Conservation (phyloP, 164 flowering plant genomes). For the Sextonia rubra region DNA sequence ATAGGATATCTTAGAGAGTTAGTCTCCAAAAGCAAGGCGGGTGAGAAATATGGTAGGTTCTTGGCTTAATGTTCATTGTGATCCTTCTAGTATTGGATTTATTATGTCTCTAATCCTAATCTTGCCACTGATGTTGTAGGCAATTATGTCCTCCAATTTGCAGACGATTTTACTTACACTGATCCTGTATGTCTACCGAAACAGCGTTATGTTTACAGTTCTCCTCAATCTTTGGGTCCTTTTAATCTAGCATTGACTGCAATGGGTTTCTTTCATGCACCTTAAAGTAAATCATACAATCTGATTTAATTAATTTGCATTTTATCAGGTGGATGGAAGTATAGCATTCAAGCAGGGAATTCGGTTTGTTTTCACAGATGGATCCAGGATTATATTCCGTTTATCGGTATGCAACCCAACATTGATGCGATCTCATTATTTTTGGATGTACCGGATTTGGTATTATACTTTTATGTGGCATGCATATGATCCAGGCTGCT, state of each 20-base stretch:
- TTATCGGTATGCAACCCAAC: conserved; percentile 56
- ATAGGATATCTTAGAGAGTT: conserved; percentile 71
- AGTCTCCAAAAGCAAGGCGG: conserved; percentile 66
- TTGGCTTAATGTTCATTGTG: neutral
- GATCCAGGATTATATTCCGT: conserved; percentile 91
- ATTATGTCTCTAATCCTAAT: conserved; percentile 7
- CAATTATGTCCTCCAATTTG: conserved; percentile 71
- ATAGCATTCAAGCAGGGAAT: conserved; percentile 88
- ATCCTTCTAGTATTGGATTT: neutral
- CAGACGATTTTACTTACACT: conserved; percentile 87
- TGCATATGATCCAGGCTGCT: neutral
- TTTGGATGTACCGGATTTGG: neutral
- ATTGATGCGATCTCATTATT: neutral
- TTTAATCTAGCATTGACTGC: too few species aligned
- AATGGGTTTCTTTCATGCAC: neutral
- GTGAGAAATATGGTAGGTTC: conserved; percentile 74
- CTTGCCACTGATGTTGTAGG: conserved; percentile 38
- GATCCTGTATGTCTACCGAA: conserved; percentile 76
- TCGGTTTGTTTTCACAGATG: conserved; percentile 93
- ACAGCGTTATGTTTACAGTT: neutral
- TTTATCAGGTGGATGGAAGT: conserved; percentile 82
- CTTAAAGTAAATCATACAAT: neutral
- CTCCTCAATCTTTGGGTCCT: too few species aligned
- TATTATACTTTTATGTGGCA: neutral
- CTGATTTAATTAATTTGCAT: conserved; percentile 3